Evolutionary conservation across 495 filamentous ascomycete species (phyloP).

Genomic region (Penicillium soppii): DNA sequence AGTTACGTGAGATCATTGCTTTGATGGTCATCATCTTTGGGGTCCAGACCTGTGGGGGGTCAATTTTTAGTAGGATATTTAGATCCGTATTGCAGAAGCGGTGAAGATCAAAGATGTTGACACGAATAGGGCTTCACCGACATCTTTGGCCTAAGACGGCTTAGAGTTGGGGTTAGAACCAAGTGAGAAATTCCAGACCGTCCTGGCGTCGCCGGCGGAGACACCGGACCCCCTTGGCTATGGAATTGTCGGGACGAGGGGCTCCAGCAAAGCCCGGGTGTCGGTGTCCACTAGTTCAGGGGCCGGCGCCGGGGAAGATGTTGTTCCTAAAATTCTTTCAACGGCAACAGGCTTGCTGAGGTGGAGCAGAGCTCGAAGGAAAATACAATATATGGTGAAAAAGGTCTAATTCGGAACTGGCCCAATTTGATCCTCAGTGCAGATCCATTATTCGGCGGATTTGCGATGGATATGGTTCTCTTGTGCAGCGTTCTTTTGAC

Average conservation of each 20-base stretch:
- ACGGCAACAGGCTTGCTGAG: constrained; percentile 10
- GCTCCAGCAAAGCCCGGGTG: constrained; percentile 18
- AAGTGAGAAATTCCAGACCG: constrained; percentile 25
- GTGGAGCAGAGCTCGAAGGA: constrained; percentile 10
- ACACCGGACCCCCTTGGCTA: constrained; percentile 1
- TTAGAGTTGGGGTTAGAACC: neutral
- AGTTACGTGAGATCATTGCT: constrained; percentile 1
- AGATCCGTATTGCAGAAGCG: constrained; percentile 11
- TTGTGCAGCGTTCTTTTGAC: constrained; percentile 10
- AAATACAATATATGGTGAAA: neutral
- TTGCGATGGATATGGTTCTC: constrained; percentile 5
- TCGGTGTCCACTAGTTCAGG: constrained; percentile 29
- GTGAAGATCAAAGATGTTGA: constrained; percentile 14
- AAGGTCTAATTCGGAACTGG: constrained; percentile 17
- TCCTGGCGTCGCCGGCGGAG: constrained; percentile 14
- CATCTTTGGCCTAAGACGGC: constrained; percentile 8
- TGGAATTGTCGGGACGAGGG: constrained; percentile 31
- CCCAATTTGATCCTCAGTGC: constrained; percentile 23
- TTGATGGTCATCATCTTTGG: constrained; percentile 4
- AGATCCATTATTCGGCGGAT: constrained; percentile 27
- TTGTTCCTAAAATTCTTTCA: constrained; percentile 25
- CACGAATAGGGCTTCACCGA: constrained; percentile 10
- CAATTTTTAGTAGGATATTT: constrained; percentile 1
- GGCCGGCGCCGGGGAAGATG: constrained; percentile 31
- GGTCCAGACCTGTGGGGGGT: constrained; percentile 5